These are phyloP conservation scores for Penicillium turbatum DNA, from an alignment of 495 filamentous ascomycete species.

Conservation along the genomic window DNA sequence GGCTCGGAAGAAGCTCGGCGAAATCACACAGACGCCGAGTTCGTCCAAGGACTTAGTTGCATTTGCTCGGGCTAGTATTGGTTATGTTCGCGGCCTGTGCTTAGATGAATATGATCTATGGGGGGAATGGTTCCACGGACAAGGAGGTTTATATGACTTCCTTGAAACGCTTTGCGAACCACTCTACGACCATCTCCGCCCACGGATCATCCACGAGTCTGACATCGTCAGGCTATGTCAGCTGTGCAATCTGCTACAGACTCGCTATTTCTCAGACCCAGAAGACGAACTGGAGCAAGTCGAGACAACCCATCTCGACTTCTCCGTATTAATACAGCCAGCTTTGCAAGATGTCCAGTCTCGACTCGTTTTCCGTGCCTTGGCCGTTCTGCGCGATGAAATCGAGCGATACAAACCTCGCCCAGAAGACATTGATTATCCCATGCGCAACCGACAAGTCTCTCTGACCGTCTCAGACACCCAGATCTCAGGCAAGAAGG, in stretches of 20 bases:
- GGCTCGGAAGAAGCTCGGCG: slow-evolving; percentile 57
- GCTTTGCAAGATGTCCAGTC: slow-evolving; percentile 72
- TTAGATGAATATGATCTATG: slow-evolving; percentile 72
- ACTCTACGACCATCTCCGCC: slow-evolving; percentile 67
- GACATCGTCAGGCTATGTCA: slow-evolving; percentile 74
- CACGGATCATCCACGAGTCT: slow-evolving; percentile 66
- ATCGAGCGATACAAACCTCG: slow-evolving; percentile 68
- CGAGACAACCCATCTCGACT: slow-evolving; percentile 58
- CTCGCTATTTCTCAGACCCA: slow-evolving; percentile 70
- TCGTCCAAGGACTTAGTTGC: slow-evolving; percentile 63
- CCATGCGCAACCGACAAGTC: slow-evolving; percentile 45
- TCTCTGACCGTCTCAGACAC: slow-evolving; percentile 47
- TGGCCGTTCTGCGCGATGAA: slow-evolving; percentile 62
- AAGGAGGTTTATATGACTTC: slow-evolving; percentile 65
- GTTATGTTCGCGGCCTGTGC: slow-evolving; percentile 66
- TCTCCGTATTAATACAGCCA: slow-evolving; percentile 60
- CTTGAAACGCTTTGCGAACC: slow-evolving; percentile 70
- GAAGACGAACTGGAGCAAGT: slow-evolving; percentile 62
- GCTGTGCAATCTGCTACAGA: slow-evolving; percentile 74
- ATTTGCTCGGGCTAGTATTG: slow-evolving; percentile 66
- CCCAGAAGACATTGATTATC: slow-evolving; percentile 66
- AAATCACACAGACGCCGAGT: slow-evolving; percentile 61
- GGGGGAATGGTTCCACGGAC: slow-evolving; percentile 69
- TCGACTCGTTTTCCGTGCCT: slow-evolving; percentile 65
- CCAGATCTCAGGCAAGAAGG: slow-evolving; percentile 45